Evolutionary conservation across 2,329 filamentous ascomycete species (phyloP).

Genomic region (Monosporascus cannonballus): DNA sequence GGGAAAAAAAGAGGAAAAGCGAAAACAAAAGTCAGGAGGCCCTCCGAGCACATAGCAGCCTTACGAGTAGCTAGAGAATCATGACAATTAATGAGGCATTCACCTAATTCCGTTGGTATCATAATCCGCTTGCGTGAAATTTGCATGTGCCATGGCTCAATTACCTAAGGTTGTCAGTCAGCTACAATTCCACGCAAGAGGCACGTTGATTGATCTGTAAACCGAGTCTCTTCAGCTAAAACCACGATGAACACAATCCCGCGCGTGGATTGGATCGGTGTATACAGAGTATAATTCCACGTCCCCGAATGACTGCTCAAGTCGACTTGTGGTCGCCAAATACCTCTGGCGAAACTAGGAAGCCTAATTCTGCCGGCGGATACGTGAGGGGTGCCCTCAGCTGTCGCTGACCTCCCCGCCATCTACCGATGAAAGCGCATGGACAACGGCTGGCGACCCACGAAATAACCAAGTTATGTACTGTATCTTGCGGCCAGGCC

Average conservation of each 20-base stretch:
- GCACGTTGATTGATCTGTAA: too few species aligned
- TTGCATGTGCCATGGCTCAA: not conserved
- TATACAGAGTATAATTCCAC: too few species aligned
- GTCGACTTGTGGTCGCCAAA: too few species aligned
- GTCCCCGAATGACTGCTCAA: too few species aligned
- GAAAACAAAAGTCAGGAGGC: not conserved
- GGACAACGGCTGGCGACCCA: too few species aligned
- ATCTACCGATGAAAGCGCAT: not conserved
- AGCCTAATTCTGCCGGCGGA: not conserved
- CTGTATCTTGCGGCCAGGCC: too few species aligned
- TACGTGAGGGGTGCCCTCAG: not conserved
- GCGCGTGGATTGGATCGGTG: too few species aligned
- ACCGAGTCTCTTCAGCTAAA: not conserved
- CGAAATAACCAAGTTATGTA: too few species aligned
- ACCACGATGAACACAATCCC: not conserved
- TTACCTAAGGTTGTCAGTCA: too few species aligned
- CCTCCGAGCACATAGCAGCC: not conserved
- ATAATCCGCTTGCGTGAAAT: not conserved
- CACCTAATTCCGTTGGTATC: not conserved
- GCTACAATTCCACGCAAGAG: too few species aligned
- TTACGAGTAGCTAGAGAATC: not conserved
- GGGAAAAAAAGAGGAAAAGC: conserved; percentile 1
- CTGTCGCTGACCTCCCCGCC: not conserved
- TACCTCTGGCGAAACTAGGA: not conserved
- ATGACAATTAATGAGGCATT: not conserved